phyloP scores from a whole-genome alignment of 345 rosid genomes.

The Clausena lansium region DNA sequence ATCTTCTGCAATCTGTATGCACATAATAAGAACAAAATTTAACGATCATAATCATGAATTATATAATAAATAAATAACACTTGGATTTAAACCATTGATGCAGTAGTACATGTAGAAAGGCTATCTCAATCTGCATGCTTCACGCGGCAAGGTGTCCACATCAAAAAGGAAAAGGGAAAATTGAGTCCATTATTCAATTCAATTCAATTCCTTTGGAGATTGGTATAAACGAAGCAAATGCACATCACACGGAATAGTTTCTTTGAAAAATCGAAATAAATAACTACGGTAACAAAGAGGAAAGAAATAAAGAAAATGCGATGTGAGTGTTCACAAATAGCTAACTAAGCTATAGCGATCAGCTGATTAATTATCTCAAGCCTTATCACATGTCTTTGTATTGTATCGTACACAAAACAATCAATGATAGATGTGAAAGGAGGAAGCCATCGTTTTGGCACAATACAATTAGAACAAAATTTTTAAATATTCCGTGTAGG shows the following conservation, averaged over 20 bases:
- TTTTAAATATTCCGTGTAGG: slow-evolving; percentile 21
- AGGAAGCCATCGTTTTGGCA: background rate
- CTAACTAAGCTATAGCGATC: background rate
- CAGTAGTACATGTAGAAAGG: background rate
- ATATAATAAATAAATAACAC: too few species aligned
- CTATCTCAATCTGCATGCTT: background rate
- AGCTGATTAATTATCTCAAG: background rate
- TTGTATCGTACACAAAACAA: background rate
- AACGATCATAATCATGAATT: too few species aligned
- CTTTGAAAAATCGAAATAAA: background rate
- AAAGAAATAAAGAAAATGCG: background rate
- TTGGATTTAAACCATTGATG: too few species aligned
- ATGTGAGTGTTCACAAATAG: background rate
- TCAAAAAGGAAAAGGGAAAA: background rate
- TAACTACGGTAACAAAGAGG: background rate
- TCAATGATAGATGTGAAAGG: slow-evolving; percentile 11
- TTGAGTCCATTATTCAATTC: background rate
- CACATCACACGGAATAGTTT: background rate
- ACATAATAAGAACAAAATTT: too few species aligned
- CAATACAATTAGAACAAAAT: background rate
- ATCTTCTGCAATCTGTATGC: background rate
- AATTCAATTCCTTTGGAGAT: background rate
- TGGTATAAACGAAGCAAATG: background rate
- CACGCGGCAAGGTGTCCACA: background rate
- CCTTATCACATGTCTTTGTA: slow-evolving; percentile 2